Conservation (phyloP, 352 stramenopile species). For the Globisporangium okanoganense region DNA sequence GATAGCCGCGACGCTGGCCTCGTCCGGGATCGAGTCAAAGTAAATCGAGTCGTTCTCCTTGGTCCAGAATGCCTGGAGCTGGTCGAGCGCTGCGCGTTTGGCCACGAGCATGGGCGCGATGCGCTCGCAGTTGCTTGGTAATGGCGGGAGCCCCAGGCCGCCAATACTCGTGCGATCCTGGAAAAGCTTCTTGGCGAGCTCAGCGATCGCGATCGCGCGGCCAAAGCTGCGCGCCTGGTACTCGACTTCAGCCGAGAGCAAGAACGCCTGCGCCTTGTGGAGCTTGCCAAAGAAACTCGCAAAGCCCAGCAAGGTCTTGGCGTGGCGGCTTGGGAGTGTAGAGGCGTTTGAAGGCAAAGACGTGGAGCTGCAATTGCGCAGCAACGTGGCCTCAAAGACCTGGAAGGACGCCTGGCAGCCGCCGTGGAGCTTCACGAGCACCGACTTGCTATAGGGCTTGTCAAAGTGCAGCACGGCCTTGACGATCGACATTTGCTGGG, state of each 20-base stretch:
- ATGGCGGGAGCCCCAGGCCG: slow-evolving; percentile 15
- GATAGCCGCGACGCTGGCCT: slow-evolving; percentile 18
- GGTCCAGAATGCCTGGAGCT: slow-evolving; percentile 8
- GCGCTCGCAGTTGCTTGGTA: slow-evolving; percentile 8
- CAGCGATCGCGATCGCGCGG: slow-evolving; percentile 26
- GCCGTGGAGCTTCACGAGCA: slow-evolving; percentile 37
- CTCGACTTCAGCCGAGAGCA: slow-evolving; percentile 22
- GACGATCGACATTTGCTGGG: slow-evolving; percentile 39
- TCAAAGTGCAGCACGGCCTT: slow-evolving; percentile 27
- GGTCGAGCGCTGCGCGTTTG: slow-evolving; percentile 16
- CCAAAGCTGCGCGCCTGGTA: slow-evolving; percentile 19
- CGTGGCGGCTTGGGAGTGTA: slow-evolving; percentile 1
- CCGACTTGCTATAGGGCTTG: slow-evolving; percentile 22
- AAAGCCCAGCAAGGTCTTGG: slow-evolving; percentile 22
- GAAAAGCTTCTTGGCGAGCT: slow-evolving; percentile 18
- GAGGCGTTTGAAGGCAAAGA: not conserved
- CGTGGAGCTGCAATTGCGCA: slow-evolving; percentile 17
- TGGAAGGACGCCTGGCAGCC: slow-evolving; percentile 23
- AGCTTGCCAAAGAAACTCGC: slow-evolving; percentile 27
- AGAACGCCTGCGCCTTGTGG: slow-evolving; percentile 23
- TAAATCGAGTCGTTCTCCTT: slow-evolving; percentile 31
- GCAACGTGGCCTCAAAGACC: slow-evolving; percentile 14
- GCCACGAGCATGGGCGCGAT: slow-evolving; percentile 9
- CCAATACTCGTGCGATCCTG: slow-evolving; percentile 22
- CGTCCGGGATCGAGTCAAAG: slow-evolving; percentile 23